These are phyloP conservation scores for Talaromyces atroroseus DNA, from an alignment of 2,329 filamentous ascomycete genomes.

Conservation along the genomic window DNA sequence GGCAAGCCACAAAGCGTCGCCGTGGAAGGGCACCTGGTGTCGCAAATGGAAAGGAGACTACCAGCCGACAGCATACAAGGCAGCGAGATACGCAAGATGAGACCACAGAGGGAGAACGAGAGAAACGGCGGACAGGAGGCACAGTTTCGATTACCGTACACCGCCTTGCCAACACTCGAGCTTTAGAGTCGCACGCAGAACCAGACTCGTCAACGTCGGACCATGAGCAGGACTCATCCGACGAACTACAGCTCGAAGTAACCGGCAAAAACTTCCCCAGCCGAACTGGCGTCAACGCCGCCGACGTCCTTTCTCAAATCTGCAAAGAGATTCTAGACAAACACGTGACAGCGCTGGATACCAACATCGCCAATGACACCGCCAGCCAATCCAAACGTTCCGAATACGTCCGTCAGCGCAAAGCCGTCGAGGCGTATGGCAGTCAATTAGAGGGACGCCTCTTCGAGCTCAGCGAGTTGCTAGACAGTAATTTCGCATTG, in stretches of 20 bases:
- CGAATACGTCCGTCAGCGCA: slow-evolving; percentile 41
- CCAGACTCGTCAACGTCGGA: slow-evolving; percentile 16
- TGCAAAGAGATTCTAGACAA: slow-evolving; percentile 47
- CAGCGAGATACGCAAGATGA: slow-evolving; percentile 6
- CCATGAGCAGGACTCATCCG: slow-evolving; percentile 19
- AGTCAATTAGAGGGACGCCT: slow-evolving; percentile 45
- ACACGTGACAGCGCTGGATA: slow-evolving; percentile 38
- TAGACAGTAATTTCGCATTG: slow-evolving; percentile 46
- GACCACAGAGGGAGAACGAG: background rate
- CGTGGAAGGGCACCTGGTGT: slow-evolving; percentile 3
- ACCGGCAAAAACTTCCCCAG: slow-evolving; percentile 34
- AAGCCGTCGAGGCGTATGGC: slow-evolving; percentile 45
- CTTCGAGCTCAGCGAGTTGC: slow-evolving; percentile 48
- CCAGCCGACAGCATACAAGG: background rate
- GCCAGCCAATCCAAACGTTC: slow-evolving; percentile 33
- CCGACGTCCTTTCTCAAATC: slow-evolving; percentile 48
- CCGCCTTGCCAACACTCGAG: slow-evolving; percentile 32
- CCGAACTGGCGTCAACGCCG: slow-evolving; percentile 44
- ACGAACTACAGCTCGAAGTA: slow-evolving; percentile 21
- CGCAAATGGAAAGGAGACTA: background rate
- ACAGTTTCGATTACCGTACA: slow-evolving; percentile 39
- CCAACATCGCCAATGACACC: slow-evolving; percentile 34
- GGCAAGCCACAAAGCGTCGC: slow-evolving; percentile 4
- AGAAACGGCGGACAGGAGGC: slow-evolving; percentile 20
- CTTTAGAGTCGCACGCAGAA: slow-evolving; percentile 22